These are phyloP conservation scores for Cantharellus cinnabarinus DNA, from an alignment of 768 basidiomycete species.

Conservation along the genomic window DNA sequence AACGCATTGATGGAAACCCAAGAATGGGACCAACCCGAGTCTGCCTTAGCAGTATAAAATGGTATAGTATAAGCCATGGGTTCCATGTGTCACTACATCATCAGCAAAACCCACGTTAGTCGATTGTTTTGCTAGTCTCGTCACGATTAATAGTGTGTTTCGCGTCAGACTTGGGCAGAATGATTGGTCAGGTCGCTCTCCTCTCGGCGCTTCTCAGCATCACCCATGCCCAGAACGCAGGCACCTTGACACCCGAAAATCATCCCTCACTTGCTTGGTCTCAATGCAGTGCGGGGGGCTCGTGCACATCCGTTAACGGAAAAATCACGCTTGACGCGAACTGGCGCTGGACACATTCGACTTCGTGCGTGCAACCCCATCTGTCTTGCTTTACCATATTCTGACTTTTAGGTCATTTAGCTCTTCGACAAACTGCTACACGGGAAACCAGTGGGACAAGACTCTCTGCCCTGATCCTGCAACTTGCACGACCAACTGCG, in stretches of 20 bases:
- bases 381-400: not conserved
- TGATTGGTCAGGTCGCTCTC: not conserved
- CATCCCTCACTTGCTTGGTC: slow-evolving; percentile 29
- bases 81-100: too few relatives aligned
- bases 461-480: slow-evolving; percentile 29
- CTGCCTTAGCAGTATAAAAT: too few relatives aligned
- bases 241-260: slow-evolving; percentile 26
- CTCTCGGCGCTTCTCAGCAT: slow-evolving; percentile 6
- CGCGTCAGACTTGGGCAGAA: too few relatives aligned
- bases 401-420: not conserved
- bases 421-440: slow-evolving; percentile 25
- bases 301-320: slow-evolving; percentile 12
- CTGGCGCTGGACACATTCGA: slow-evolving; percentile 17
- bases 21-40: too few relatives aligned
- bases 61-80: too few relatives aligned
- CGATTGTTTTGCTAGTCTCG: too few relatives aligned
- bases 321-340: slow-evolving; percentile 5
- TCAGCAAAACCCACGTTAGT: too few relatives aligned
- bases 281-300: slow-evolving; percentile 21
- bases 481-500: slow-evolving; percentile 26
- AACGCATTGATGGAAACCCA: too few relatives aligned
- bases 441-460: slow-evolving; percentile 34
- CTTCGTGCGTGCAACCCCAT: slow-evolving; percentile 10
- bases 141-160: too few relatives aligned
- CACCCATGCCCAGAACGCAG: slow-evolving; percentile 24